Conservation (phyloP, 352 stramenopile species). For the Blastocystis sp. region DNA sequence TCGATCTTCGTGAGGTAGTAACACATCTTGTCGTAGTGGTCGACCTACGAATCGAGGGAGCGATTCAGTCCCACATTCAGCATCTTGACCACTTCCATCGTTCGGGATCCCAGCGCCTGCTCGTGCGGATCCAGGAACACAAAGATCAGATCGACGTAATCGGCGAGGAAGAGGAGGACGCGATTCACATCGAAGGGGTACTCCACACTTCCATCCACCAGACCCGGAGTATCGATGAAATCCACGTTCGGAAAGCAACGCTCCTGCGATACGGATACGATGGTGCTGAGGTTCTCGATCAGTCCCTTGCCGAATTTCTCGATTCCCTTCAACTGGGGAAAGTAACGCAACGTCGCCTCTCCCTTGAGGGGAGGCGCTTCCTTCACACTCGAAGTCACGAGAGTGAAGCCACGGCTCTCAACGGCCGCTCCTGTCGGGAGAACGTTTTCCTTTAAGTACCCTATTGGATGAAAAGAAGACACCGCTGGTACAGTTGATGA, state of each 20-base stretch:
- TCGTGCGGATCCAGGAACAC: constrained; percentile 68
- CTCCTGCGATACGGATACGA: constrained; percentile 65
- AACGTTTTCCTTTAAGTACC: constrained; percentile 63
- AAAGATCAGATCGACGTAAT: constrained; percentile 66
- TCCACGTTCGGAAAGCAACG: constrained; percentile 65
- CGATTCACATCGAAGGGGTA: constrained; percentile 69
- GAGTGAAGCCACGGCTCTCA: constrained; percentile 68
- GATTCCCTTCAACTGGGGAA: constrained; percentile 64
- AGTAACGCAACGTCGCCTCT: constrained; percentile 66
- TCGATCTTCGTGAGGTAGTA: constrained; percentile 69
- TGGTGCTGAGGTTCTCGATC: constrained; percentile 66
- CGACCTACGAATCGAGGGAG: not conserved
- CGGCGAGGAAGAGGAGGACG: constrained; percentile 65
- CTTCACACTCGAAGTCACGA: constrained; percentile 66
- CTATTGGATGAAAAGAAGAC: constrained; percentile 28
- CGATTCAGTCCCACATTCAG: constrained; percentile 63
- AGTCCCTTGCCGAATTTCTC: constrained; percentile 65
- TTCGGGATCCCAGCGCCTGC: constrained; percentile 66
- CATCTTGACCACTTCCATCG: constrained; percentile 67
- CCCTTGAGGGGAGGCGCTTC: constrained; percentile 66
- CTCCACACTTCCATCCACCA: constrained; percentile 67
- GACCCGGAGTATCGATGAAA: constrained; percentile 68
- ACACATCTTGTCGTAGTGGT: constrained; percentile 58
- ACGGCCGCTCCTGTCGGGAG: constrained; percentile 67
- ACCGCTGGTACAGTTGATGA: constrained; percentile 67